These are phyloP conservation scores for Paracorniculantispora psalliotae DNA, from an alignment of 2,329 filamentous ascomycete genomes.

Conservation along the genomic window DNA sequence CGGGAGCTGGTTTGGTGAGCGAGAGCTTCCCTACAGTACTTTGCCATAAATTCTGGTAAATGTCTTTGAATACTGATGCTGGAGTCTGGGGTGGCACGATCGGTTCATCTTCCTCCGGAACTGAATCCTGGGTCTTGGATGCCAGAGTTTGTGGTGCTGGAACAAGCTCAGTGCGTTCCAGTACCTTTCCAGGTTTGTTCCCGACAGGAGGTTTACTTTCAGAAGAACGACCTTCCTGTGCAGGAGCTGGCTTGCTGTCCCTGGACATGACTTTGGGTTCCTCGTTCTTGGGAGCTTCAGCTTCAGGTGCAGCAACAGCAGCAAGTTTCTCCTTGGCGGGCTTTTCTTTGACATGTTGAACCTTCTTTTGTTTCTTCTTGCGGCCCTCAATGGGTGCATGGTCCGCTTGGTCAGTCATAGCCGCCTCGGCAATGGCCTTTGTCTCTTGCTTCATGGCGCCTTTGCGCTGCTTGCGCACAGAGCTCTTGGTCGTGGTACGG, in stretches of 20 bases:
- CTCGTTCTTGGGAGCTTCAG: background rate
- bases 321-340: constrained; percentile 13
- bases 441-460: constrained; percentile 62
- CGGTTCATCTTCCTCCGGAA: constrained; percentile 17
- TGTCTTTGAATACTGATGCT: constrained; percentile 31
- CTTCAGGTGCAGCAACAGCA: background rate
- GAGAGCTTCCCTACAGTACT: constrained; percentile 30
- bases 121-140: background rate
- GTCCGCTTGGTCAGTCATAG: constrained; percentile 50
- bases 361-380: constrained; percentile 83
- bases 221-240: constrained; percentile 12
- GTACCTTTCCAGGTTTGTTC: background rate
- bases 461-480: constrained; percentile 71
- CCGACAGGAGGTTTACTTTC: background rate
- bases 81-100: constrained; percentile 25
- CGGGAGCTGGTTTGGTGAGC: constrained; percentile 32
- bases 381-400: constrained; percentile 70
- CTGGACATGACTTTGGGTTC: background rate
- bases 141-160: background rate
- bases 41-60: constrained; percentile 30
- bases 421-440: constrained; percentile 44
- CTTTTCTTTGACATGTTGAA: constrained; percentile 39
- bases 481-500: constrained; percentile 68
- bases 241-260: background rate
- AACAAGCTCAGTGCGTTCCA: background rate